Evolutionary conservation across 352 stramenopile genomes (phyloP), one percentile per base, ranked within the genome.

Genomic region (Phytophthora nicotianae): DNA sequence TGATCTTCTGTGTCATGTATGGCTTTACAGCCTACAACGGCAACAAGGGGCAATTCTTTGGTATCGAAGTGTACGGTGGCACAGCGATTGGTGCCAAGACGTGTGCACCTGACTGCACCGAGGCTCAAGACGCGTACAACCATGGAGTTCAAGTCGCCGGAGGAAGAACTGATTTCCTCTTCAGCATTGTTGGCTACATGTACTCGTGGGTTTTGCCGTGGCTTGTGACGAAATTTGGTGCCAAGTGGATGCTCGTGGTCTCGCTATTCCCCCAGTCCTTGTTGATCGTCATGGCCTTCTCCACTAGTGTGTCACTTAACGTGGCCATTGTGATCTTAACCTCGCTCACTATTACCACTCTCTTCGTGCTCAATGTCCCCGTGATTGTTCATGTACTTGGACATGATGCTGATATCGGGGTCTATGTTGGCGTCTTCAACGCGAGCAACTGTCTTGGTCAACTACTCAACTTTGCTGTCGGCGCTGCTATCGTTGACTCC

Each of bases 11-110:
- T 16, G 54, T 81, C 19, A 61, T 74, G 65, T 87, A 81, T 50
- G 77, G 77, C 9, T 81, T 59, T 51, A 74, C 72, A 4, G 69
- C 77, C 0, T 87, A 87, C 64, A 83, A 81, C 35, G 72, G 75
- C 45, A 75, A 79, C 56, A 87, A 70, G 41, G 62, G 62, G 2
- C 62, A 70, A 32, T 70, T 62, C 49, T 70, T 70, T 13, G 62
- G 62, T 10, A 58, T 70, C 20, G 56, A 37, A 21, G 55, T 70
- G 2, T 66, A 57, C 14, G 56, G 50, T 27, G 62, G 62, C n/a
- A 60, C 19, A 21, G 16, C 55, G 11, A 58, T 19, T 8, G 62
- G 56, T 16, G 62, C 62, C 32, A 70, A 70, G 16, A 70, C 20
- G 0, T 70, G 62, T 27, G 46, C 23, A 10, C 62, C 62, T 8